Evolutionary conservation across 805 yeast species (phyloP).

Genomic region (Candida ascalaphidarum): DNA sequence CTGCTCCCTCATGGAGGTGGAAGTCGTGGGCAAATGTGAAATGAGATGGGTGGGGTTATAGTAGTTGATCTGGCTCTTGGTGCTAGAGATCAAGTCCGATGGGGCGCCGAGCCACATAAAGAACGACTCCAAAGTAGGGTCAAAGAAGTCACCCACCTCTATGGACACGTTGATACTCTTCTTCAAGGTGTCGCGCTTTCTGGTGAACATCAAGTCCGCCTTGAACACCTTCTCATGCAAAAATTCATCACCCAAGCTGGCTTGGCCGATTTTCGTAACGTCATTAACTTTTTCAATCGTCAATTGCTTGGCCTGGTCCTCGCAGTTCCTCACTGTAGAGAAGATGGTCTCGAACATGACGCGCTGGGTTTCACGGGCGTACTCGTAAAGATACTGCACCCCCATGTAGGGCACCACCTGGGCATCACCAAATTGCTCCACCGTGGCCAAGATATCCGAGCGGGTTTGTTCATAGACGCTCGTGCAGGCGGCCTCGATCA

Average conservation of each 20-base stretch:
- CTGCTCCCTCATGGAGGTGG: constrained; percentile 20
- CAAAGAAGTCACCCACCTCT: constrained; percentile 67
- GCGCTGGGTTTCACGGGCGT: constrained; percentile 60
- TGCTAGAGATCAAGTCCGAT: constrained; percentile 14
- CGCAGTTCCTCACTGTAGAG: constrained; percentile 55
- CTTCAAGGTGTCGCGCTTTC: constrained; percentile 53
- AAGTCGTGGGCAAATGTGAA: constrained; percentile 20
- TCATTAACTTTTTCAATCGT: constrained; percentile 56
- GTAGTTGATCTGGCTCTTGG: constrained; percentile 19
- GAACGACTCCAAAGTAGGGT: constrained; percentile 61
- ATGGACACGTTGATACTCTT: constrained; percentile 53
- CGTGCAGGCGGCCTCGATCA: constrained; percentile 54
- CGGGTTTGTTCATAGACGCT: constrained; percentile 56
- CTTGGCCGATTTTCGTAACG: constrained; percentile 55
- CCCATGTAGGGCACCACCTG: constrained; percentile 57
- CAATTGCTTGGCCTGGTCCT: constrained; percentile 53
- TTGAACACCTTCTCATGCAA: constrained; percentile 56
- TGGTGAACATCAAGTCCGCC: constrained; percentile 75
- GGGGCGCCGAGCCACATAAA: constrained; percentile 37
- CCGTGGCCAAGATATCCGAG: constrained; percentile 39
- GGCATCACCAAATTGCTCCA: constrained; percentile 42
- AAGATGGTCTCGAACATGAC: constrained; percentile 60
- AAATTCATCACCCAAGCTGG: constrained; percentile 55
- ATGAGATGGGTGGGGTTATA: constrained; percentile 25
- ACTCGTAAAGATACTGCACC: constrained; percentile 54